Evolutionary conservation across 1,284 basidiomycete genomes (phyloP).

Genomic region (Tilletia caries): DNA sequence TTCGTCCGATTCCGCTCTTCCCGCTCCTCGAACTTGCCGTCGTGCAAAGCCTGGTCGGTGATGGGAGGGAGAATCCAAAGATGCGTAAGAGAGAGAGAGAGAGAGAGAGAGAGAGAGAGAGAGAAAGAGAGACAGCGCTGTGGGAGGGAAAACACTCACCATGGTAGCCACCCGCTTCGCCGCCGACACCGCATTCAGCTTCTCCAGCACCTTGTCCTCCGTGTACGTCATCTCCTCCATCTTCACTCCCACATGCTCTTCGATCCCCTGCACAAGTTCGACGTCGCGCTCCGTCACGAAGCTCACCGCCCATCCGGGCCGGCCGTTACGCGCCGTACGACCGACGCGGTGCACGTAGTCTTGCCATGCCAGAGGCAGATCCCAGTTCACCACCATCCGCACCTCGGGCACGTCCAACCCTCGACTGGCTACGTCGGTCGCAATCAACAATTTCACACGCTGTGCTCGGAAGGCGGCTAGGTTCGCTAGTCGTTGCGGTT

Average conservation of each 20-base stretch:
- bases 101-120: neutral
- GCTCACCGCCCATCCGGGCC: constrained; percentile 82
- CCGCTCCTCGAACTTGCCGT: constrained; percentile 82
- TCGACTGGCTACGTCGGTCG: constrained; percentile 52
- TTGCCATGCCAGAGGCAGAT: constrained; percentile 67
- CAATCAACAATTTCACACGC: constrained; percentile 44
- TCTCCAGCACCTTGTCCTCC: constrained; percentile 78
- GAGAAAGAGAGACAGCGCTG: too few species aligned
- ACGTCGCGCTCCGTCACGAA: constrained; percentile 93
- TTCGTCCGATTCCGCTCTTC: constrained; percentile 76
- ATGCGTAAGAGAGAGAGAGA: too few species aligned
- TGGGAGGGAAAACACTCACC: constrained; percentile 59
- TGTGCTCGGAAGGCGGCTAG: constrained; percentile 81
- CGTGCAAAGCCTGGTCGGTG: constrained; percentile 65
- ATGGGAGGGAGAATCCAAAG: too few species aligned
- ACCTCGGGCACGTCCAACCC: constrained; percentile 62
- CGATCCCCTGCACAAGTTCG: constrained; percentile 75
- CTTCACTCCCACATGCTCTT: constrained; percentile 72
- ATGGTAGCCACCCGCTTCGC: constrained; percentile 91
- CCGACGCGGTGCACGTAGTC: constrained; percentile 65
- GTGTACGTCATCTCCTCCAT: constrained; percentile 54
- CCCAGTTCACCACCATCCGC: constrained; percentile 94
- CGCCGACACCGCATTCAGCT: constrained; percentile 80
- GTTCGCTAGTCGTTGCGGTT: constrained; percentile 79
- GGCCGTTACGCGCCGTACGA: constrained; percentile 88